Conservation (phyloP, 208 protist genomes). For the Trypanosoma scelopori region DNA sequence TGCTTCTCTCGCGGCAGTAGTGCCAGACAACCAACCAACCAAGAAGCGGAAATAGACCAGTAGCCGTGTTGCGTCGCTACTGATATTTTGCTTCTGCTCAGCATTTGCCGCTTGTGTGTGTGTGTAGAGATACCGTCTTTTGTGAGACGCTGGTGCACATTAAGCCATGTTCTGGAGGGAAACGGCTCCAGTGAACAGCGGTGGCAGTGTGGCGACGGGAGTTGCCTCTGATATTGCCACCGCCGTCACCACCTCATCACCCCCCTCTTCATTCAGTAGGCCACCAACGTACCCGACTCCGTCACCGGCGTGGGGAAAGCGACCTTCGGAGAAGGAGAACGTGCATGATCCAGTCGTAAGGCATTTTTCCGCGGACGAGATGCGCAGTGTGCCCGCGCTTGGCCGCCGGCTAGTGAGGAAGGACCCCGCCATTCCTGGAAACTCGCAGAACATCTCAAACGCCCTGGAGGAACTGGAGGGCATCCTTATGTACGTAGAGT, state of each 20-base stretch:
- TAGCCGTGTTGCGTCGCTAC: background rate
- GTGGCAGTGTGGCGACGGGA: background rate
- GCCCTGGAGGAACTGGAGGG: conserved; percentile 54
- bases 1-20: too few relatives aligned
- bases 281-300: conserved; percentile 9
- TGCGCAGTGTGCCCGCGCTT: conserved; percentile 15
- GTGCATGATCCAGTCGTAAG: background rate
- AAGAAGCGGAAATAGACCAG: too few relatives aligned
- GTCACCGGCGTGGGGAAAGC: background rate
- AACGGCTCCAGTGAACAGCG: background rate
- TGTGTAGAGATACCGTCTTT: background rate
- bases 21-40: too few relatives aligned
- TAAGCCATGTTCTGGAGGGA: background rate
- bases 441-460: background rate
- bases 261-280: background rate
- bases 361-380: conserved; percentile 12
- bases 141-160: background rate
- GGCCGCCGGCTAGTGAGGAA: conserved; percentile 4
- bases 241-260: background rate
- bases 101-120: conserved; percentile 1
- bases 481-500: conserved; percentile 62
- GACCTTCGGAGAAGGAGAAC: conserved; percentile 11
- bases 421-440: background rate
- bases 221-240: background rate
- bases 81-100: background rate